These are phyloP conservation scores for Naganishia randhawae DNA, from an alignment of 768 basidiomycete genomes.

Conservation along the genomic window DNA sequence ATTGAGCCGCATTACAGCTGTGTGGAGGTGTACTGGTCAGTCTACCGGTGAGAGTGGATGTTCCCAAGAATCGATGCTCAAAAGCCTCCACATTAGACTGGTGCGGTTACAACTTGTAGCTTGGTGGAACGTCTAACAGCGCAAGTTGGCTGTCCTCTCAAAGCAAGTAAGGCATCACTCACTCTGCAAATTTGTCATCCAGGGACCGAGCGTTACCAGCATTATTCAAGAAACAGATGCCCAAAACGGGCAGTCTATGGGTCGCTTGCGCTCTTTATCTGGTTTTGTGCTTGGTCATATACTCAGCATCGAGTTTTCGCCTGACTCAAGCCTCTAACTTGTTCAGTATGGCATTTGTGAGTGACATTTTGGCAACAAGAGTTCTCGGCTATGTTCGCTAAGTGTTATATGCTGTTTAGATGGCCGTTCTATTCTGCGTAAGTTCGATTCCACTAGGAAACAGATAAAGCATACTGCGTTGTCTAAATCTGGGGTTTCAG, in stretches of 20 bases:
- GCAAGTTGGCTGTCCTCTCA: constrained; percentile 61
- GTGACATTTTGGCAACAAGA: neutral
- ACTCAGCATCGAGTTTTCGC: constrained; percentile 59
- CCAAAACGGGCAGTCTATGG: constrained; percentile 58
- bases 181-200: neutral
- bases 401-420: neutral
- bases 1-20: constrained; percentile 46
- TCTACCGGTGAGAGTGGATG: constrained; percentile 23
- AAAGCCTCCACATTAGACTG: constrained; percentile 22
- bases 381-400: constrained; percentile 31
- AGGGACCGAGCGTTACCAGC: constrained; percentile 62
- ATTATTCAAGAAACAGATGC: constrained; percentile 56
- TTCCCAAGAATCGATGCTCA: constrained; percentile 24
- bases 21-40: constrained; percentile 71
- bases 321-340: constrained; percentile 36
- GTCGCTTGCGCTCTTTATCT: constrained; percentile 58
- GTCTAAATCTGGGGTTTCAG: constrained; percentile 40
- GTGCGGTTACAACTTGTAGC: constrained; percentile 23
- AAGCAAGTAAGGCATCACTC: constrained; percentile 44
- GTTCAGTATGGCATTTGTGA: constrained; percentile 38
- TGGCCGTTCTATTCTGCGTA: constrained; percentile 26
- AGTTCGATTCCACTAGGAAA: neutral
- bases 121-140: constrained; percentile 35
- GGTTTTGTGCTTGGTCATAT: constrained; percentile 57
- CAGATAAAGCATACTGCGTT: constrained; percentile 13